Base-by-base conservation (phyloP, 805 yeast species). In the Starmerella apicola region DNA sequence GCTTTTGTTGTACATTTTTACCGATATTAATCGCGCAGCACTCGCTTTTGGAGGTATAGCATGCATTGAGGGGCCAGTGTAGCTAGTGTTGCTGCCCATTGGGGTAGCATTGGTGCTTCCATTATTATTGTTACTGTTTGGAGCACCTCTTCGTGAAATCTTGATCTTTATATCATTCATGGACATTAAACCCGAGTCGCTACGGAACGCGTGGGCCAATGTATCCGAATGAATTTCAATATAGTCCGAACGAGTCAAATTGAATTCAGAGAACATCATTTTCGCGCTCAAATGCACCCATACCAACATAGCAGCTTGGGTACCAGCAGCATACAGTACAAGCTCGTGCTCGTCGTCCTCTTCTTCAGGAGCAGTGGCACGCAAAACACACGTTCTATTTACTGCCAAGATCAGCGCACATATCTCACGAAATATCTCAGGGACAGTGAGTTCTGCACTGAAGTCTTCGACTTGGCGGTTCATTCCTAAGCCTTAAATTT, bases 1-100 rank as follows among this genome's bases (percentile, higher is more conserved):
- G 6, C 81, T 69, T 51, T 79, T 84, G 44, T 70, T 68, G 15
- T 81, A 26, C 48, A 46, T 40, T 17, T 33, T 34, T 25, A 46
- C 28, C 27, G 45, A 40, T 13, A 46, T 18, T 2, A 43, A 38
- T 21, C 50, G 37, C 24, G 59, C 34, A n/a, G n/a, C n/a, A n/a
- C n/a, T n/a, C n/a, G n/a, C n/a, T n/a, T n/a, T n/a, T n/a, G n/a
- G n/a, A n/a, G n/a, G n/a, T n/a, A n/a, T n/a, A n/a, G n/a, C n/a
- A n/a, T n/a, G n/a, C n/a, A n/a, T n/a, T n/a, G n/a, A n/a, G n/a
- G n/a, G n/a, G n/a, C n/a, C n/a, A n/a, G n/a, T n/a, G n/a, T n/a
- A n/a, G 70, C 13, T 50, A 24, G 67, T 62, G 28, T 60, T 36
- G 43, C 47, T 41, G 32, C 41, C 42, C 38, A 46, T 39, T 44